Conservation (phyloP, 2,329 filamentous ascomycete genomes). For the Albifimbria verrucaria region DNA sequence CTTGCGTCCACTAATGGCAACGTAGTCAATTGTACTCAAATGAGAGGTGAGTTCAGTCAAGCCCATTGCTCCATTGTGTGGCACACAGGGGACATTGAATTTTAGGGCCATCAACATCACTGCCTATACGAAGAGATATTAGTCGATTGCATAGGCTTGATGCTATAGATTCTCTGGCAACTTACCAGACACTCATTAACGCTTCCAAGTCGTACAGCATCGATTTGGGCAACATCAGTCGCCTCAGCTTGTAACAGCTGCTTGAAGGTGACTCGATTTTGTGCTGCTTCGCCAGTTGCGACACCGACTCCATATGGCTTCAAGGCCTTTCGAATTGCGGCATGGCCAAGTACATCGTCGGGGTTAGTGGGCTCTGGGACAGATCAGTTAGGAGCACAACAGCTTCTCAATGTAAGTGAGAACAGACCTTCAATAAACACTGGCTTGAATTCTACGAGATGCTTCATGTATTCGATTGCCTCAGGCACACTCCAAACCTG, state of each 20-base stretch:
- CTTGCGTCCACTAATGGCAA: slow-evolving; percentile 76
- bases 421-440: slow-evolving; percentile 75
- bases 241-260: slow-evolving; percentile 77
- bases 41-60: slow-evolving; percentile 93
- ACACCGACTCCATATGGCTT: slow-evolving; percentile 74
- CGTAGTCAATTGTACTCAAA: slow-evolving; percentile 87
- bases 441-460: slow-evolving; percentile 77
- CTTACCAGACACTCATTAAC: slow-evolving; percentile 75
- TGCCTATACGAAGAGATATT: slow-evolving; percentile 38
- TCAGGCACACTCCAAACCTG: slow-evolving; percentile 90
- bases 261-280: slow-evolving; percentile 93
- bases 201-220: slow-evolving; percentile 84
- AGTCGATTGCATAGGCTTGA: not conserved
- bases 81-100: slow-evolving; percentile 76
- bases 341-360: slow-evolving; percentile 86
- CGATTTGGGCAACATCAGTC: slow-evolving; percentile 88
- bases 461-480: slow-evolving; percentile 81
- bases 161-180: not conserved
- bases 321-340: slow-evolving; percentile 77
- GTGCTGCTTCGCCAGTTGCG: slow-evolving; percentile 91
- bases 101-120: slow-evolving; percentile 85
- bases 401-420: not conserved
- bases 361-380: slow-evolving; percentile 78
- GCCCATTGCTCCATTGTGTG: slow-evolving; percentile 84
- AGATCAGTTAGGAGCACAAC: not conserved